phyloP scores from a whole-genome alignment of 2,329 filamentous ascomycete species.

The Cladophialophora carrionii region DNA sequence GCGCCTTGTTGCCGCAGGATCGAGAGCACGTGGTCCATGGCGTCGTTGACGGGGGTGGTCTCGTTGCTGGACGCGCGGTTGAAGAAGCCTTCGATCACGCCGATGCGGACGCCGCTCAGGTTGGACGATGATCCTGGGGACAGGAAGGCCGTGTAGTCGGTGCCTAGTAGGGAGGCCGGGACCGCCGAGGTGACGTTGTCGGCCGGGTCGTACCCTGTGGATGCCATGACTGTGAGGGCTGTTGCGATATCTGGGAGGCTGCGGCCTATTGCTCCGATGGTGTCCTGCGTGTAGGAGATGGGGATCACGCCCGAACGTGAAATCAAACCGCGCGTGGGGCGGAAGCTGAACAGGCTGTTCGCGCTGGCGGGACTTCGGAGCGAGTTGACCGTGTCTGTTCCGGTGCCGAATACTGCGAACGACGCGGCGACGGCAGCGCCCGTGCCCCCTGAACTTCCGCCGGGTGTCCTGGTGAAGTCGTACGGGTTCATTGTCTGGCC shows the following conservation, averaged over 20 bases:
- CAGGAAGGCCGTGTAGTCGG: conserved; percentile 55
- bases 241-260: conserved; percentile 56
- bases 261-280: conserved; percentile 42
- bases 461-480: conserved; percentile 62
- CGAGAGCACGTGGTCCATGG: conserved; percentile 54
- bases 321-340: conserved; percentile 42
- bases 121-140: conserved; percentile 40
- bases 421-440: conserved; percentile 43
- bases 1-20: conserved; percentile 55
- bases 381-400: conserved; percentile 45
- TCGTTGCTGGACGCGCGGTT: conserved; percentile 57
- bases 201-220: conserved; percentile 54
- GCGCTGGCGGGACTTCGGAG: conserved; percentile 42
- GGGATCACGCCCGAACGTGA: conserved; percentile 42
- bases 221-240: conserved; percentile 58
- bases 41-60: conserved; percentile 60
- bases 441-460: conserved; percentile 45
- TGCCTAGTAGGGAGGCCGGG: conserved; percentile 47
- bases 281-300: conserved; percentile 38
- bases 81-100: conserved; percentile 61
- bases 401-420: conserved; percentile 42
- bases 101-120: conserved; percentile 50
- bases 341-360: conserved; percentile 44
- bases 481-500: conserved; percentile 71
- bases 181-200: conserved; percentile 58